Conservation (phyloP, 2,329 filamentous ascomycete genomes). For the Raffaelea albimanens region DNA sequence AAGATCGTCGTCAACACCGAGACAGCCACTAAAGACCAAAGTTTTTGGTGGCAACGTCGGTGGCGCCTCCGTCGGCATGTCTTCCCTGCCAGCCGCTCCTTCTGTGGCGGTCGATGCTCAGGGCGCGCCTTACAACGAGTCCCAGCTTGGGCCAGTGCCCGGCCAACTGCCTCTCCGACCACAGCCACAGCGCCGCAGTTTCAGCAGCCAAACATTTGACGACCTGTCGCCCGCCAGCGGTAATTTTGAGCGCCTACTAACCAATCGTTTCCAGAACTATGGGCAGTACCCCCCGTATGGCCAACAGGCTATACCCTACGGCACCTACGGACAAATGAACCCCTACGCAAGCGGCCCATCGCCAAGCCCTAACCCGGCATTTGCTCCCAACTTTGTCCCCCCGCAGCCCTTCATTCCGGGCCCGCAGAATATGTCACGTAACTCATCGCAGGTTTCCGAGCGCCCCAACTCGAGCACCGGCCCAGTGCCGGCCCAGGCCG, state of each 20-base stretch:
- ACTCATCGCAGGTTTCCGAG: constrained; percentile 69
- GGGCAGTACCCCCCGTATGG: constrained; percentile 26
- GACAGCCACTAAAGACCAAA: too few relatives aligned
- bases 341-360: constrained; percentile 26
- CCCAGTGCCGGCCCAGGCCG: constrained; percentile 47
- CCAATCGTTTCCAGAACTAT: constrained; percentile 56
- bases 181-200: neutral
- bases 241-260: constrained; percentile 67
- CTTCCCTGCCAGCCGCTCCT: too few relatives aligned
- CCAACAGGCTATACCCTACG: constrained; percentile 25
- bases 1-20: too few relatives aligned
- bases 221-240: constrained; percentile 61
- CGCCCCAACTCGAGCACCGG: constrained; percentile 55
- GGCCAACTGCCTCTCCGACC: neutral
- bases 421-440: constrained; percentile 72
- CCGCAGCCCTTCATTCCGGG: constrained; percentile 24
- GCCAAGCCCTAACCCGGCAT: constrained; percentile 39
- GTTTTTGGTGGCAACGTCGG: too few relatives aligned
- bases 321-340: constrained; percentile 25
- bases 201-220: constrained; percentile 18
- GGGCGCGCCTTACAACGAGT: neutral
- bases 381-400: constrained; percentile 36
- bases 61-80: too few relatives aligned
- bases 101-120: neutral
- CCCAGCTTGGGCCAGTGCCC: constrained; percentile 13